A percentile compares a stretch with the other conserved stretches of the same genome.
Conservation (phyloP, 2,329 filamentous ascomycete species). For the Colletotrichum lindemuthianum region DNA sequence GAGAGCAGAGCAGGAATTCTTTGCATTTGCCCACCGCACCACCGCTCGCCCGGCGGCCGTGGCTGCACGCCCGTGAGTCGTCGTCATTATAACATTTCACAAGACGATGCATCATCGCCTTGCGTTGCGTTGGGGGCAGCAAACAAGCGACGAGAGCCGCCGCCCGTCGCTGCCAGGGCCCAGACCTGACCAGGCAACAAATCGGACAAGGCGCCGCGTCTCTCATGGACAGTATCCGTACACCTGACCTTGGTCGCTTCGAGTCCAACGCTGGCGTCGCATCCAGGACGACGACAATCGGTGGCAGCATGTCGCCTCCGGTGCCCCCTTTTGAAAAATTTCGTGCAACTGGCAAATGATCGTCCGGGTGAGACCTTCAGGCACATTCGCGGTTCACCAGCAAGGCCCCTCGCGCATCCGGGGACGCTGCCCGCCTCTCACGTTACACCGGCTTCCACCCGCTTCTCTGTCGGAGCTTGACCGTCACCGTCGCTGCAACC, state of each 20-base stretch:
- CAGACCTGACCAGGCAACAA: no score
- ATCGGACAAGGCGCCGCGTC: no score
- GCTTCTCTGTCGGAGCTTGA: slow-evolving; percentile 22
- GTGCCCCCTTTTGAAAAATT: slow-evolving; percentile 8
- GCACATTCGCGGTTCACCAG: slow-evolving; percentile 31
- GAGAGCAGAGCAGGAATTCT: background rate
- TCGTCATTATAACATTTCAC: slow-evolving; percentile 9
- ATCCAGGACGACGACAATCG: background rate
- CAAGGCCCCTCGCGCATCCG: slow-evolving; percentile 33
- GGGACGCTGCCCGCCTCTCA: slow-evolving; percentile 33
- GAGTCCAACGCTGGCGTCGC: background rate
- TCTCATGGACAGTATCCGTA: no score
- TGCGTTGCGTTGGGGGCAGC: slow-evolving; percentile 34
- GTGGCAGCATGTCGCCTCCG: slow-evolving; percentile 16
- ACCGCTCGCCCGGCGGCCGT: slow-evolving; percentile 31
- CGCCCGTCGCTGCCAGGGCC: slow-evolving; percentile 3
- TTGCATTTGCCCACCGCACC: slow-evolving; percentile 28
- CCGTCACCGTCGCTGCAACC: slow-evolving; percentile 21
- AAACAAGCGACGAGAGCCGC: slow-evolving; percentile 38
- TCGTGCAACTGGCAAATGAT: slow-evolving; percentile 21
- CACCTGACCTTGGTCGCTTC: background rate
- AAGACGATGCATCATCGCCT: background rate
- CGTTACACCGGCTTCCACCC: slow-evolving; percentile 34
- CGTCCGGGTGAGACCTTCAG: slow-evolving; percentile 18
- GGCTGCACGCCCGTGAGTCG: background rate